These are phyloP conservation scores for Globisporangium paroecandrum DNA, from an alignment of 352 stramenopile species.

Conservation along the genomic window DNA sequence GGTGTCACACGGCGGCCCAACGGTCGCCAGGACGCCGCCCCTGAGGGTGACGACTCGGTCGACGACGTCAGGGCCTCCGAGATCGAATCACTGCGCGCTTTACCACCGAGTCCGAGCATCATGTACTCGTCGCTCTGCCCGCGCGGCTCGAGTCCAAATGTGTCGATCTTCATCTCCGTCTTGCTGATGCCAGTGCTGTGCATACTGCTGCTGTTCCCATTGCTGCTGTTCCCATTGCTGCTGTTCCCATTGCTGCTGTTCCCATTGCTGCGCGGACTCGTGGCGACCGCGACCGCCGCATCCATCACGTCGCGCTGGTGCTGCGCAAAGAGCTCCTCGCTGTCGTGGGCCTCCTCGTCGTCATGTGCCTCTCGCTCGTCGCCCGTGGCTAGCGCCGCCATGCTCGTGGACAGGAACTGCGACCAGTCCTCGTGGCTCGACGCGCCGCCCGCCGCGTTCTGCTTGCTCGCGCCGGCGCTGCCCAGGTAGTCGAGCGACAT, in stretches of 20 bases:
- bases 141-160: conserved; percentile 15
- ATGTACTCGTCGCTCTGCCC: conserved; percentile 14
- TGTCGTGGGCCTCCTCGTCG: not conserved
- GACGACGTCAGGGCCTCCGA: conserved; percentile 35
- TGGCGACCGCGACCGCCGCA: conserved; percentile 17
- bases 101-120: conserved; percentile 16
- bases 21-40: conserved; percentile 36
- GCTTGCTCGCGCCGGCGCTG: conserved; percentile 13
- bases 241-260: not conserved
- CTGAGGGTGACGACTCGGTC: conserved; percentile 30
- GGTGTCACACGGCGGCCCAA: conserved; percentile 41
- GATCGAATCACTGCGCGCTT: conserved; percentile 44
- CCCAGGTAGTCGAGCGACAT: conserved; percentile 53
- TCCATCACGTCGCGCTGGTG: conserved; percentile 21
- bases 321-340: conserved; percentile 20
- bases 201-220: not conserved
- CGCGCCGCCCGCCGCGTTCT: conserved; percentile 23
- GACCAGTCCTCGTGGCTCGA: conserved; percentile 53
- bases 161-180: conserved; percentile 14
- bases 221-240: not conserved
- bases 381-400: conserved; percentile 46
- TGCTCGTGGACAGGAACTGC: conserved; percentile 61
- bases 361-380: conserved; percentile 21
- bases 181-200: not conserved
- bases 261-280: conserved; percentile 10